Evolutionary conservation across 208 protist species (phyloP), one percentile per base, ranked within the genome.

Genomic region (Vickermania ingenoplastis): DNA sequence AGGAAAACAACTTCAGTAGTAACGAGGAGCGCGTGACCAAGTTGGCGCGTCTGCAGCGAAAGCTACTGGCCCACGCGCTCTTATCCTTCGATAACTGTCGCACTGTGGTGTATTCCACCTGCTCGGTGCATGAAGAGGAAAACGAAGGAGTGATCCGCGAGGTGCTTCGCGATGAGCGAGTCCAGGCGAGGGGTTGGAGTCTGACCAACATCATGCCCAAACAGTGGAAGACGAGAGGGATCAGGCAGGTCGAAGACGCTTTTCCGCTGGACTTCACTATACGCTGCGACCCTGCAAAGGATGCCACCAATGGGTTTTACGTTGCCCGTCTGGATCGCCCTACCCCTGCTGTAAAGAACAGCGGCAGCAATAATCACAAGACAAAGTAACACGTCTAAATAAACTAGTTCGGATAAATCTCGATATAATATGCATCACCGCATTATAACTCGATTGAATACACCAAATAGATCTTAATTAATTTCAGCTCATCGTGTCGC

Each of bases 41-140:
- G 50, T 75, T 97, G 27, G 69, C 85, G 4, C 70, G 72, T 13
- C 61, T 97, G 30, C 92, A 97, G 71, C 73, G 77, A n/a, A 93
- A 89, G 63, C 67, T 97, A 1, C 66, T 97, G 2, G 70, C 74
- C 13, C 92, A 97, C 58, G 75, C 89, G 7, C 67, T 96, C 4
- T 74, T 95, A 5, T 91, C 81, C 5, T 96, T 97, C 55, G 77
- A 89, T 22, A 79, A 87, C 61, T 93, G 86, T 62, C 77, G 86
- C 61, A 80, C 78, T 14, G 83, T 97, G 21, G 85, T 94, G 14
- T 97, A 97, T 73, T 95, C 88, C 2, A 97, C 92, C 7, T 97
- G 92, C 71, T 94, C 83, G 5, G 71, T 95, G 13, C 80, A 96
- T 59, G 82, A 91, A 70, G 81, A 67, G 56, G 92, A 97, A 57